Percentiles rank a stretch among this genome's conserved stretches.
These are phyloP conservation scores for Starmera quercuum DNA, from an alignment of 805 yeast species.

Conservation along the genomic window DNA sequence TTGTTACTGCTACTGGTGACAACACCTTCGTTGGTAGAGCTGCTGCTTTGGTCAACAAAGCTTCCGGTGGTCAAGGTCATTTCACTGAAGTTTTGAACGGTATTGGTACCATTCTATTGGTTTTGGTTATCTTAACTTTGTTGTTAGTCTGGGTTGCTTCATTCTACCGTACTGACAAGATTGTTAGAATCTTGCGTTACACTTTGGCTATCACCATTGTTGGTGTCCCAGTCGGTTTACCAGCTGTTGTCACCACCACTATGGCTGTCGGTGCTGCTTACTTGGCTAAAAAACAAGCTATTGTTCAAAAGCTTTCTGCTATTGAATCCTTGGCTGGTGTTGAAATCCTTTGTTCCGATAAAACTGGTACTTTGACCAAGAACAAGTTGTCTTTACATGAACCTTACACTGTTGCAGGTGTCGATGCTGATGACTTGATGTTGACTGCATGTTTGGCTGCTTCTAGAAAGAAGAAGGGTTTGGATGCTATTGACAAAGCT, in stretches of 20 bases:
- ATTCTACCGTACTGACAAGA: conserved; percentile 86
- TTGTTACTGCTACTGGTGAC: conserved; percentile 94
- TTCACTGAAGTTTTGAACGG: conserved; percentile 97
- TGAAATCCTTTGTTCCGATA: conserved; percentile 95
- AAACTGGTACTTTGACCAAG: conserved; percentile 97
- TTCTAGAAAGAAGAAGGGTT: conserved; percentile 96
- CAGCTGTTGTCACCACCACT: conserved; percentile 97
- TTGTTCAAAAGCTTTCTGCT: conserved; percentile 94
- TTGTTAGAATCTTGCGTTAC: conserved; percentile 84
- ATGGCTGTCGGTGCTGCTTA: conserved; percentile 99
- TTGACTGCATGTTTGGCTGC: conserved; percentile 97
- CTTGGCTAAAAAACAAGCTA: conserved; percentile 94
- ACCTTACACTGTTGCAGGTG: conserved; percentile 97
- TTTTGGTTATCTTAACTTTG: conserved; percentile 80
- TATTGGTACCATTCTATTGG: conserved; percentile 89
- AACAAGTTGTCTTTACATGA: conserved; percentile 93
- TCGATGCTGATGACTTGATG: conserved; percentile 92
- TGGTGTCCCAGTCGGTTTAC: conserved; percentile 98
- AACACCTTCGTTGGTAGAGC: conserved; percentile 95
- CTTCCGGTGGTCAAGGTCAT: conserved; percentile 90
- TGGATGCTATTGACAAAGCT: conserved; percentile 96
- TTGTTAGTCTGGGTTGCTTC: conserved; percentile 87
- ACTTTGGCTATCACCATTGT: conserved; percentile 92
- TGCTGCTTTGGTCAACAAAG: conserved; percentile 93
- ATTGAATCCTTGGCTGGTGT: conserved; percentile 97